Base-by-base conservation (phyloP, 2,329 filamentous ascomycete species). In the Cylindrodendrum hubeiense region DNA sequence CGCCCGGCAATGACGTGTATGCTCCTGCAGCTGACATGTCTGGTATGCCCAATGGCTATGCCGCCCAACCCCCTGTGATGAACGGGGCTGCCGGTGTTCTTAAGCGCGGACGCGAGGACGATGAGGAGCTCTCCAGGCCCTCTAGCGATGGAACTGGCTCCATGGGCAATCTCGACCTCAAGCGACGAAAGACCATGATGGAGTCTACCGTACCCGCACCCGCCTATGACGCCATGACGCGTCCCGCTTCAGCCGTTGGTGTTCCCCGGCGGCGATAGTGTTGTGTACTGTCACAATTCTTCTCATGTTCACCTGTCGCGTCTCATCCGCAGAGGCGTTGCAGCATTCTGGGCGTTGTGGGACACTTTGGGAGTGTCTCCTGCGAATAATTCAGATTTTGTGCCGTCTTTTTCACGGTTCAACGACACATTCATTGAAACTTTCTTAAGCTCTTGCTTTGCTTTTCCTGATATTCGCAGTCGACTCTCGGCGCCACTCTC, bases 151-250 rank as follows among this genome's bases (percentile, higher is more conserved):
- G 72, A 17, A 62, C 74, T 22, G 72, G 71, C 21, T 61, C 69
- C 22, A 73, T 77, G 71, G 75, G 73, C 12, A 88, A 90, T 47
- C 81, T 90, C 67, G 87, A 92, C 22, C 79, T 91, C 64, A 97
- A 97, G 83, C 90, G 94, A 71, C 90, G 93, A 68, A 95, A 95
- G 84, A 95, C 92, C 0, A 85, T 92, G 70, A 87, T 89, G 67
- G 90, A 93, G 72, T 82, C 85, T 12, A 81, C 83, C 3, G 83
- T 86, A n/a, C 80, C 86, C 24, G 78, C 82, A 22, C 80, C 86
- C 22, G 79, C 77, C 19, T 88, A 87, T 71, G 85, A 88, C 52
- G 71, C 82, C 19, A 80, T 87, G 75, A 84, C 78, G 68, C 83
- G 85, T 67, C 79, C 84, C 57, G 79, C 83, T 37, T 80, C 85